Percentiles rank a stretch among this genome's conserved stretches.
Evolutionary conservation across 257 asterid species (phyloP).

Genomic region (Solanum boliviense): DNA sequence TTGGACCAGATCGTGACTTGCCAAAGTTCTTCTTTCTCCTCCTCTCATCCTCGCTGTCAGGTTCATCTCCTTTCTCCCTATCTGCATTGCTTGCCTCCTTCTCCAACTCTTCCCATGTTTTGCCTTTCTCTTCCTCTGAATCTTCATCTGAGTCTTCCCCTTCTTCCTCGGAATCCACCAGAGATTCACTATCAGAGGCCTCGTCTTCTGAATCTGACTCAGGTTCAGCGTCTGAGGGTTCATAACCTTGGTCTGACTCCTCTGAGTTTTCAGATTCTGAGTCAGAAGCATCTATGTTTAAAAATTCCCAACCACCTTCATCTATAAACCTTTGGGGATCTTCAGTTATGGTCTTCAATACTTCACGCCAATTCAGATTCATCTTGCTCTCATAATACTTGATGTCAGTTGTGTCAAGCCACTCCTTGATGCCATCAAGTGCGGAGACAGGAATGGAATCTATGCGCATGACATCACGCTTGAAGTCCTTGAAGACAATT

Average conservation of each 20-base stretch:
- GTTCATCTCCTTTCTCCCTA: constrained; percentile 13
- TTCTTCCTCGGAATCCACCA: constrained; percentile 13
- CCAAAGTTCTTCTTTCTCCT: constrained; percentile 17
- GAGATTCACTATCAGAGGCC: constrained; percentile 15
- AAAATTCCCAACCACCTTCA: constrained; percentile 23
- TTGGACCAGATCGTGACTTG: background rate
- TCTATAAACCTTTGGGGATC: constrained; percentile 16
- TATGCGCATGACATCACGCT: constrained; percentile 18
- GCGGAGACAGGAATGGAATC: constrained; percentile 13
- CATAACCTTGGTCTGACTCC: constrained; percentile 18
- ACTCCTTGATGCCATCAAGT: constrained; percentile 20
- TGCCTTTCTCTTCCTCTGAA: constrained; percentile 11
- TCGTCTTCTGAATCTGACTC: constrained; percentile 15
- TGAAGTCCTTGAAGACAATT: constrained; percentile 20
- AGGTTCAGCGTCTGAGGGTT: constrained; percentile 14
- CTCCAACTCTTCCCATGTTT: constrained; percentile 21
- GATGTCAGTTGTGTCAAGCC: constrained; percentile 19
- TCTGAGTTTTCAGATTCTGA: constrained; percentile 13
- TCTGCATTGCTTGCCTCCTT: constrained; percentile 18
- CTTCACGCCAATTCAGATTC: constrained; percentile 18
- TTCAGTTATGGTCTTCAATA: constrained; percentile 13
- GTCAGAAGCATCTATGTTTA: constrained; percentile 16
- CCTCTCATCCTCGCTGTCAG: constrained; percentile 20
- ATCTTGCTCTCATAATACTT: constrained; percentile 22
- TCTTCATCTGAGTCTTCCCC: constrained; percentile 8